Evolutionary conservation across 23 red algal genomes (phyloP).

Genomic region (Gracilariopsis chorda): DNA sequence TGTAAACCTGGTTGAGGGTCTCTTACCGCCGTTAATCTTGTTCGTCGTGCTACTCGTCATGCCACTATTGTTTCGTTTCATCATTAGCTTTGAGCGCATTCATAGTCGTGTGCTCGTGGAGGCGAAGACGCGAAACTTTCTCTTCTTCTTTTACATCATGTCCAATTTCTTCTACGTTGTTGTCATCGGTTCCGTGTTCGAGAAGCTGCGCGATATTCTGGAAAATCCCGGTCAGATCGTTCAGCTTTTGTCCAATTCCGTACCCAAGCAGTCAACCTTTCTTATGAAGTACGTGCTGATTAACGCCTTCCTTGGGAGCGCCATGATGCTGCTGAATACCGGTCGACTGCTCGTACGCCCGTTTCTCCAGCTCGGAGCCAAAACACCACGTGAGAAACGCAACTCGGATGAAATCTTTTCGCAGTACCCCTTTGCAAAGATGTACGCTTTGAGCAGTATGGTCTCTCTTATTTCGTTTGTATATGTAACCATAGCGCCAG

Average conservation of each 20-base stretch:
- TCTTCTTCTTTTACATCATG: conserved; percentile 66
- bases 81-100: conserved; percentile 51
- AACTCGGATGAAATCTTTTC: conserved; percentile 41
- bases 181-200: conserved; percentile 52
- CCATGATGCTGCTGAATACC: conserved; percentile 37
- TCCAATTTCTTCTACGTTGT: conserved; percentile 67
- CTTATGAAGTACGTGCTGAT: conserved; percentile 78
- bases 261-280: conserved; percentile 63
- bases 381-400: conserved; percentile 38
- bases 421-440: conserved; percentile 64
- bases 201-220: conserved; percentile 36
- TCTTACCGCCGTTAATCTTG: conserved; percentile 58
- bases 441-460: conserved; percentile 58
- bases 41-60: conserved; percentile 39
- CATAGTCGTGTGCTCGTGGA: conserved; percentile 43
- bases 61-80: conserved; percentile 40
- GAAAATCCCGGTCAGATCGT: conserved; percentile 39
- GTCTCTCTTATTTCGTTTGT: conserved; percentile 66
- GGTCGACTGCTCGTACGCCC: conserved; percentile 34
- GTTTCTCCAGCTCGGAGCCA: conserved; percentile 23
- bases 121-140: conserved; percentile 50
- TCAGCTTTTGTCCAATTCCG: conserved; percentile 1
- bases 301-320: conserved; percentile 51
- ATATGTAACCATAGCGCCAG: conserved; percentile 63
- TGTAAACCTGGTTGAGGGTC: conserved; percentile 37